Evolutionary conservation across 2,329 filamentous ascomycete species (phyloP).

Genomic region (Elsinoe fawcettii): DNA sequence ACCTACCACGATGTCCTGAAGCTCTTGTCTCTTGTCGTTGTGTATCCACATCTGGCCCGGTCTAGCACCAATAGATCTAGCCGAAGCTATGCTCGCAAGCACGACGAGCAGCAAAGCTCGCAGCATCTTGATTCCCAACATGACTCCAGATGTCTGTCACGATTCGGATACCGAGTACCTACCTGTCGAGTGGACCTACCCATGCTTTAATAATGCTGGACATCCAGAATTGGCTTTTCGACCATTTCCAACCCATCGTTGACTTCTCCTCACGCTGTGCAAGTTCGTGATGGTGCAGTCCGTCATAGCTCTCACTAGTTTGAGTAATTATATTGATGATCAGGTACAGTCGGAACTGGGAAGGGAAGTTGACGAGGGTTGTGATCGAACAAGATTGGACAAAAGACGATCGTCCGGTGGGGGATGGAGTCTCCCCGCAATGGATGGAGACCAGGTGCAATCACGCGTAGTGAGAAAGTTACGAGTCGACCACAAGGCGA

Average conservation of each 20-base stretch:
- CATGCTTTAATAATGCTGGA: not conserved
- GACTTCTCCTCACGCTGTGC: conserved; percentile 10
- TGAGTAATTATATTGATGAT: not conserved
- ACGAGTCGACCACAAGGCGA: not conserved
- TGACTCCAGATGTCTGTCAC: not conserved
- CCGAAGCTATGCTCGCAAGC: conserved; percentile 9
- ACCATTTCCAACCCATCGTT: not conserved
- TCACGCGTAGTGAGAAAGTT: conserved; percentile 1
- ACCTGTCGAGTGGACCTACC: not conserved
- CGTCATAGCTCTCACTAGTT: conserved; percentile 11
- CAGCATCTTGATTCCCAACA: conserved; percentile 3
- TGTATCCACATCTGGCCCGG: conserved; percentile 9
- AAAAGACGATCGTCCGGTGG: not conserved
- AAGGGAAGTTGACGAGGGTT: conserved; percentile 11
- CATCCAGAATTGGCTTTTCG: not conserved
- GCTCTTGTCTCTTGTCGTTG: conserved; percentile 9
- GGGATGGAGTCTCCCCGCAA: not conserved
- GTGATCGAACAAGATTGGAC: not conserved
- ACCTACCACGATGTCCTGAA: conserved; percentile 14
- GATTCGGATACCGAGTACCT: not conserved
- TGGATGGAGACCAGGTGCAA: not conserved
- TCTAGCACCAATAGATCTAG: conserved; percentile 9
- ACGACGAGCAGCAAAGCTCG: not conserved
- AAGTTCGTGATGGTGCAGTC: conserved; percentile 8
- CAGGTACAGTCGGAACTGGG: conserved; percentile 8